Evolutionary conservation across 371 early-diverging fungal genomes (phyloP), one percentile per base, ranked within the genome.

Genomic region (Coemansia sp.): DNA sequence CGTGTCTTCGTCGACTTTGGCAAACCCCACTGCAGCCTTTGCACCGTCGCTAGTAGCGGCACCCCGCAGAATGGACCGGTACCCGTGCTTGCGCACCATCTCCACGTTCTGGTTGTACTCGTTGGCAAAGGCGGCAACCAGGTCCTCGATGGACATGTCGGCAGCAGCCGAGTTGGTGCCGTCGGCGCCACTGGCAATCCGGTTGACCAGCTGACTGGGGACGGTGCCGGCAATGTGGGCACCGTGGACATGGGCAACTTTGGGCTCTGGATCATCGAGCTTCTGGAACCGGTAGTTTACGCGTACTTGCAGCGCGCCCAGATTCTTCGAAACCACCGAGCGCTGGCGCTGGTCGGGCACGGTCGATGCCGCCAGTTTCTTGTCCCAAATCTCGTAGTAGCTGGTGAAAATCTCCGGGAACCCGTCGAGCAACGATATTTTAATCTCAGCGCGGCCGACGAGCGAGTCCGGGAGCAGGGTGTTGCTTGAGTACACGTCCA

Each of bases 401-500:
- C 80, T 86, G 55, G 79, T 85, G 64, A 89, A 90, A 6, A 81
- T 81, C 33, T 84, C 83, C 8, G 91, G 91, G 69, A 90, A 78
- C 3, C 83, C 82, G 16, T 82, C 81, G 3, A 91, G 75, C 16
- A 81, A 79, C 12, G 81, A 78, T 1, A 91, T 50, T 16, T 87
- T 80, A 44, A 92, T 85, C 71, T 91, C 92, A 5, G 88, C 85
- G 12, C 92, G 83, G 3, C 92, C 93, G 4, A 89, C 65, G 53
- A 87, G 87, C 49, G 79, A 80, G 66, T 92, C 90, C 3, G 90
- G 76, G 10, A 89, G 67, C 50, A 92, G 68, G 37, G 80, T 72
- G 55, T 81, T 79, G 47, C 63, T 77, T 38, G 90, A 88, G 55
- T 89, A 90, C 5, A 92, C 64, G 70, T 92, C 93, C 38, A 92